Evolutionary conservation across 1,284 basidiomycete genomes (phyloP).

Genomic region (Pascua guehoae): DNA sequence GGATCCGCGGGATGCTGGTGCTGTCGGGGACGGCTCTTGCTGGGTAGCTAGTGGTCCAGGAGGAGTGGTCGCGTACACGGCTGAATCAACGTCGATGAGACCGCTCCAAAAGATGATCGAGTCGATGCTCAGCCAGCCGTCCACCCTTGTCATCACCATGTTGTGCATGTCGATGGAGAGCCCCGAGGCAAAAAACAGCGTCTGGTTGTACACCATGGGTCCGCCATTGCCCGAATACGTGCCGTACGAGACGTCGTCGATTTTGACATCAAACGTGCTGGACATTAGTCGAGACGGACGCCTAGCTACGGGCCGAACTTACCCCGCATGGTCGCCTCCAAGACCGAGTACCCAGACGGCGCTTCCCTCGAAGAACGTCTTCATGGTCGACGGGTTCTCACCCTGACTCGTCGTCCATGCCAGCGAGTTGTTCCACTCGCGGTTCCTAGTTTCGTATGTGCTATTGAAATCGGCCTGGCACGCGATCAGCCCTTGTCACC

Average conservation of each 20-base stretch:
- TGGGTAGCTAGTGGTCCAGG: too few species aligned
- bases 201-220: conserved; percentile 25
- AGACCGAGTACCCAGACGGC: conserved; percentile 34
- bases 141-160: conserved; percentile 25
- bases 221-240: conserved; percentile 25
- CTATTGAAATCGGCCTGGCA: too few species aligned
- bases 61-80: not conserved
- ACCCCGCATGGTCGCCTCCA: conserved; percentile 23
- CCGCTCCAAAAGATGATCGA: conserved; percentile 21
- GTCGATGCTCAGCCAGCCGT: conserved; percentile 32
- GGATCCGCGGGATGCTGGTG: not conserved
- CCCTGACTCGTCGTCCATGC: conserved; percentile 32
- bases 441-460: not conserved
- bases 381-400: conserved; percentile 21
- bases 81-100: not conserved
- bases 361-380: conserved; percentile 20
- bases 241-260: conserved; percentile 30
- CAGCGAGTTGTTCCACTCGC: conserved; percentile 26
- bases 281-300: too few species aligned
- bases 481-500: too few species aligned
- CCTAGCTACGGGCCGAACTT: too few species aligned
- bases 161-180: conserved; percentile 23
- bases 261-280: conserved; percentile 23
- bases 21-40: not conserved
- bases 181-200: conserved; percentile 30